phyloP scores from a whole-genome alignment of 2,329 filamentous ascomycete genomes.

The Dactylellina sp. region DNA sequence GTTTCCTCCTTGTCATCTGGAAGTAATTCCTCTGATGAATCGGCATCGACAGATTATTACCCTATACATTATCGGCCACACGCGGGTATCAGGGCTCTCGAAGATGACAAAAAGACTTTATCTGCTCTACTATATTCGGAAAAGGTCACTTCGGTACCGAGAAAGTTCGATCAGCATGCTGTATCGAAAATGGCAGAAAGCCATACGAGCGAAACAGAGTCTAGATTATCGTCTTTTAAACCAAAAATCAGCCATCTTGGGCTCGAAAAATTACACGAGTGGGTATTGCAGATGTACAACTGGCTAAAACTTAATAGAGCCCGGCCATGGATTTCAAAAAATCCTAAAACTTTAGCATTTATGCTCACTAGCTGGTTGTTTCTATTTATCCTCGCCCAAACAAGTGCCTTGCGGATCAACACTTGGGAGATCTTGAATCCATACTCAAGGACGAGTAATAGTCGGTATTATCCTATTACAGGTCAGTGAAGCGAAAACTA shows the following conservation, averaged over 20 bases:
- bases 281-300: neutral
- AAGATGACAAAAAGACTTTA: neutral
- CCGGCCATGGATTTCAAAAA: neutral
- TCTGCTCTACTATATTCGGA: no score
- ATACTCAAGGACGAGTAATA: neutral
- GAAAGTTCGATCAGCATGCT: no score
- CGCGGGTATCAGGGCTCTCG: neutral
- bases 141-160: no score
- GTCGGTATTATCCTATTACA: slow-evolving; percentile 15
- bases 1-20: slow-evolving; percentile 21
- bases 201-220: no score
- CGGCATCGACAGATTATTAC: neutral
- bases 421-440: slow-evolving; percentile 26
- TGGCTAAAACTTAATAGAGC: neutral
- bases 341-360: neutral
- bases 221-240: no score
- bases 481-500: slow-evolving; percentile 31
- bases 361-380: slow-evolving; percentile 35
- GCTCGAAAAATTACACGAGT: neutral
- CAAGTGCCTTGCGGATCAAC: slow-evolving; percentile 16
- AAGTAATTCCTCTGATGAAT: neutral
- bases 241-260: no score
- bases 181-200: no score
- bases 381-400: slow-evolving; percentile 41
- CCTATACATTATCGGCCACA: neutral